A percentile compares a stretch with the other conserved stretches of the same genome.
phyloP scores from a whole-genome alignment of 2,329 filamentous ascomycete genomes.

The Cladobotryum protrusum region DNA sequence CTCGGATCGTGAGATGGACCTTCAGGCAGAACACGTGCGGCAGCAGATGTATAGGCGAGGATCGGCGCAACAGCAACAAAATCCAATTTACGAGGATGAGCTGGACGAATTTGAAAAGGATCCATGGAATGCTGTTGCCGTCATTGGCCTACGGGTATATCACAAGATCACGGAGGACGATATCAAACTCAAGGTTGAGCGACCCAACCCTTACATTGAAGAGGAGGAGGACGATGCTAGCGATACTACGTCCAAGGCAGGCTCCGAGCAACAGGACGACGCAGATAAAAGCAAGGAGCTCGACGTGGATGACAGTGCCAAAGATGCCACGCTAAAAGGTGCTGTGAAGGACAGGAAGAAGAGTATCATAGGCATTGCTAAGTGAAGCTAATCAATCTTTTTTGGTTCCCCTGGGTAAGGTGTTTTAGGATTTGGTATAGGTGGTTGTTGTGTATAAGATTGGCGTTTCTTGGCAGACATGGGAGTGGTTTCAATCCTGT shows the following conservation, averaged over 20 bases:
- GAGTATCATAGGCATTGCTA: conserved; percentile 27
- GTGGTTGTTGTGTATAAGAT: neutral
- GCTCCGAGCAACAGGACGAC: neutral
- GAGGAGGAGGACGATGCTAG: conserved; percentile 19
- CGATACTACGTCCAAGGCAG: conserved; percentile 8
- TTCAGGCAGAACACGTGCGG: conserved; percentile 20
- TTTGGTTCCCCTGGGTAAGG: neutral
- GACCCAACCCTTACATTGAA: conserved; percentile 30
- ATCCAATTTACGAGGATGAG: conserved; percentile 29
- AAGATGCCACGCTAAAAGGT: conserved; percentile 36
- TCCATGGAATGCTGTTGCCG: conserved; percentile 59
- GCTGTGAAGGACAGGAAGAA: conserved; percentile 27
- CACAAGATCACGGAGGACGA: conserved; percentile 37
- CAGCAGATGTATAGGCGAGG: conserved; percentile 6
- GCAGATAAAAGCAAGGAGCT: neutral
- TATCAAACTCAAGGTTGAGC: conserved; percentile 34
- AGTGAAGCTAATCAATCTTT: neutral
- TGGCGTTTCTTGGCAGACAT: no score
- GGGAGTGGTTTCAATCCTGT: no score
- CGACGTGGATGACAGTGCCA: conserved; percentile 41
- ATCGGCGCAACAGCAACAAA: conserved; percentile 3
- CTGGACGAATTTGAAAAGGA: conserved; percentile 50
- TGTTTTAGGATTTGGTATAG: neutral
- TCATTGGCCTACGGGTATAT: conserved; percentile 57
- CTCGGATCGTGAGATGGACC: conserved; percentile 34